phyloP scores from a whole-genome alignment of 2,329 filamentous ascomycete genomes.

The Aspergillus piperis region DNA sequence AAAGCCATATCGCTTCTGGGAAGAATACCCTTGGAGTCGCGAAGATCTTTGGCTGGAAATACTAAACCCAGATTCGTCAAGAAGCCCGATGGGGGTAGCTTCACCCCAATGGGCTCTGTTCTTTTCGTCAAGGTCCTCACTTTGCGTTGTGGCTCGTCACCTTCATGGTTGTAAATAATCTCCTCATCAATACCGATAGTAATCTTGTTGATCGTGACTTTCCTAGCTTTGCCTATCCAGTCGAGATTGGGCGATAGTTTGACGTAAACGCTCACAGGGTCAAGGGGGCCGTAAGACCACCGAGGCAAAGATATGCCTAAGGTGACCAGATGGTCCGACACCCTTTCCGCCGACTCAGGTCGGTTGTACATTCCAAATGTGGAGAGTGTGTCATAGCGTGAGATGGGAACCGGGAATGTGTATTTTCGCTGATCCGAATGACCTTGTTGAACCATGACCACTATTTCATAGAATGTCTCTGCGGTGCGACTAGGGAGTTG shows the following conservation, averaged over 20 bases:
- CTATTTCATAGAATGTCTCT: slow-evolving; percentile 95
- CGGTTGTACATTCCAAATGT: slow-evolving; percentile 99
- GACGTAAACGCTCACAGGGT: slow-evolving; percentile 94
- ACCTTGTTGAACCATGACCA: slow-evolving; percentile 93
- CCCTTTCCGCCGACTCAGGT: slow-evolving; percentile 81
- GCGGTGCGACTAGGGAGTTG: slow-evolving; percentile 90
- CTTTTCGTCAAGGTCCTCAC: slow-evolving; percentile 84
- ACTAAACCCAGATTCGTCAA: slow-evolving; percentile 88
- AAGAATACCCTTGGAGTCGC: slow-evolving; percentile 84
- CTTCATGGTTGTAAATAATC: slow-evolving; percentile 97
- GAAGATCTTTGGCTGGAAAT: slow-evolving; percentile 84
- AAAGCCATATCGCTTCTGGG: slow-evolving; percentile 83
- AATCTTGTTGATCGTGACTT: slow-evolving; percentile 91
- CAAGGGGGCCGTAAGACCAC: slow-evolving; percentile 94
- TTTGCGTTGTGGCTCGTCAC: slow-evolving; percentile 90
- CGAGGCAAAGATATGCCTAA: slow-evolving; percentile 87
- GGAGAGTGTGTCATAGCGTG: slow-evolving; percentile 92
- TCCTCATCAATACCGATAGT: slow-evolving; percentile 94
- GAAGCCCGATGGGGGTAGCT: slow-evolving; percentile 86
- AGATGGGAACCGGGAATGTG: slow-evolving; percentile 84
- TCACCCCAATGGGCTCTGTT: slow-evolving; percentile 76
- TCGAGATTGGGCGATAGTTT: slow-evolving; percentile 90
- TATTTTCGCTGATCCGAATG: slow-evolving; percentile 86
- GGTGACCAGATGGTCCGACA: slow-evolving; percentile 87
- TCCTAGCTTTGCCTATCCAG: slow-evolving; percentile 85